Evolutionary conservation across 345 rosid species (phyloP).

Genomic region (Linum tenue): DNA sequence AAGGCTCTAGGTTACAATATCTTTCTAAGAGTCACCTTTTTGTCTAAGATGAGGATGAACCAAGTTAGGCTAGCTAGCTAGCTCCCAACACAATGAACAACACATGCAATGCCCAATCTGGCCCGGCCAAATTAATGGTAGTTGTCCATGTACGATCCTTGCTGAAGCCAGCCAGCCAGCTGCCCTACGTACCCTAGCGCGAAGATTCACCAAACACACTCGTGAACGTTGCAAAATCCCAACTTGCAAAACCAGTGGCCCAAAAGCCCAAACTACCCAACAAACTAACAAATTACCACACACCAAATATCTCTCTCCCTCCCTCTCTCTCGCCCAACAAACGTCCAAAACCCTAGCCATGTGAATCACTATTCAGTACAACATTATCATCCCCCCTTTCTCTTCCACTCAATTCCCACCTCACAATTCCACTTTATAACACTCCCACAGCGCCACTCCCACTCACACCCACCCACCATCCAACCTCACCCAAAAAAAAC

Average conservation of each 20-base stretch:
- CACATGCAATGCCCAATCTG: too few relatives aligned
- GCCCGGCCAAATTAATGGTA: neutral
- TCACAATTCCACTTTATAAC: conserved; percentile 31
- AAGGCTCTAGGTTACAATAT: too few relatives aligned
- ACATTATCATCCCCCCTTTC: conserved; percentile 18
- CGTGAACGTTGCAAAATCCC: neutral
- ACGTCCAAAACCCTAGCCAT: conserved; percentile 26
- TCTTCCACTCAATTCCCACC: conserved; percentile 37
- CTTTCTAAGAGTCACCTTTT: too few relatives aligned
- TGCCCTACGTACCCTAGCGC: too few relatives aligned
- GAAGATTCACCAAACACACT: too few relatives aligned
- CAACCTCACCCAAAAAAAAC: neutral
- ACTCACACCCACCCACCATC: neutral
- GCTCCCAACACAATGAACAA: too few relatives aligned
- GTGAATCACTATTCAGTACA: neutral
- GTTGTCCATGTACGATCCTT: conserved; percentile 6
- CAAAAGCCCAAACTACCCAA: too few relatives aligned
- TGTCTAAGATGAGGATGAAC: neutral
- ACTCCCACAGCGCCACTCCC: too few relatives aligned
- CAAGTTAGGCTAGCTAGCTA: neutral
- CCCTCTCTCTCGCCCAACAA: conserved; percentile 3
- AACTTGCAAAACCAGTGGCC: neutral
- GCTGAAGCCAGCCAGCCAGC: neutral
- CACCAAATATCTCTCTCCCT: too few relatives aligned
- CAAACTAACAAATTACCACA: too few relatives aligned